These are phyloP conservation scores for Mycena sanguinolenta DNA, from an alignment of 768 basidiomycete species.

Conservation along the genomic window DNA sequence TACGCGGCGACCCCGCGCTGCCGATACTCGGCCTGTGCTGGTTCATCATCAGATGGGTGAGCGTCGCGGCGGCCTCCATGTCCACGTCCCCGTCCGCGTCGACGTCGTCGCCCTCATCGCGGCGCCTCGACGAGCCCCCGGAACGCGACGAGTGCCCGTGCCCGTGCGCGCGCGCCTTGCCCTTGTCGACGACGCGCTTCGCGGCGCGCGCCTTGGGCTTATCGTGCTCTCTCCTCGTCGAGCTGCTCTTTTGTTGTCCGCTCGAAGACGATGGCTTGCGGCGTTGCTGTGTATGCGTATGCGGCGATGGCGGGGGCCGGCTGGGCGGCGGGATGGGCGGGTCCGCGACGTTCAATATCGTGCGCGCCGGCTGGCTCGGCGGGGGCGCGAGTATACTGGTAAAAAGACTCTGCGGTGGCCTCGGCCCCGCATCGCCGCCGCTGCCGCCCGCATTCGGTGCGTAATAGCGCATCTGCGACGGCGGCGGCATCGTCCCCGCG, in stretches of 20 bases:
- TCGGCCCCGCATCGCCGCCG: conserved; percentile 50
- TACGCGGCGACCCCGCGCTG: conserved; percentile 77
- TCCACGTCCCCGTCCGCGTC: conserved; percentile 73
- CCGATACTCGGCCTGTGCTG: conserved; percentile 74
- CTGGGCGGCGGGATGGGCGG: conserved; percentile 72
- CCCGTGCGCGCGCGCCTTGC: conserved; percentile 47
- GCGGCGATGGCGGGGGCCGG: conserved; percentile 59
- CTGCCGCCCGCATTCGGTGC: conserved; percentile 51
- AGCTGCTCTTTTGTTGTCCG: conserved; percentile 51
- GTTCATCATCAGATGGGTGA: conserved; percentile 79
- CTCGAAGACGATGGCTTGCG: conserved; percentile 61
- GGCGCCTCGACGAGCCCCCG: too few relatives aligned
- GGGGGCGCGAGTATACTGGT: conserved; percentile 83
- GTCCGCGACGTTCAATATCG: conserved; percentile 81
- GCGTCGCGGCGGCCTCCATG: conserved; percentile 86
- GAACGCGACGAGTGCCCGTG: neutral
- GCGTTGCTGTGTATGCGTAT: conserved; percentile 50
- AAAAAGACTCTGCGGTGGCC: conserved; percentile 68
- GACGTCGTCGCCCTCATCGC: conserved; percentile 48
- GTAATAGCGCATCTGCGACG: conserved; percentile 59
- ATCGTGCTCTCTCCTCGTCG: conserved; percentile 44
- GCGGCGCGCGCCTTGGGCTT: conserved; percentile 52
- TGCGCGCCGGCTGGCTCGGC: conserved; percentile 81
- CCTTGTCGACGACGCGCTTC: conserved; percentile 59
- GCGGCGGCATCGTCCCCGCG: conserved; percentile 63